These are phyloP conservation scores for Sclerotinia minor DNA, from an alignment of 2,329 filamentous ascomycete genomes.

Conservation along the genomic window DNA sequence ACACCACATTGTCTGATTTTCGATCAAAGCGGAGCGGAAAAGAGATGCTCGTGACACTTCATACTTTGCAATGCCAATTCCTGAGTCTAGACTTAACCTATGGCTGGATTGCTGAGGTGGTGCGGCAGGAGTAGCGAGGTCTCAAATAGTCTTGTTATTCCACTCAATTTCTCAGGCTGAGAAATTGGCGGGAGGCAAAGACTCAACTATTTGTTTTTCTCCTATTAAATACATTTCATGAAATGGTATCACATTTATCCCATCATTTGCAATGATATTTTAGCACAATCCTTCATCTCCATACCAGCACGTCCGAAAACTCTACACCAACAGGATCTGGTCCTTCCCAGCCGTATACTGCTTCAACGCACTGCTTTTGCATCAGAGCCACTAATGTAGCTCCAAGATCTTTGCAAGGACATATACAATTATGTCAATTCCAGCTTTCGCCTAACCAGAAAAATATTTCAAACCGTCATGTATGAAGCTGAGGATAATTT, in stretches of 20 bases:
- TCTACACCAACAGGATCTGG: not conserved
- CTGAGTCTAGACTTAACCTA: not conserved
- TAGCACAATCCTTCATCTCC: not conserved
- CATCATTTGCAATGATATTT: not conserved
- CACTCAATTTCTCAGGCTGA: not conserved
- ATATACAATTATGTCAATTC: not conserved
- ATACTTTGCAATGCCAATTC: not conserved
- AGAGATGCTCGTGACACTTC: conserved; percentile 2
- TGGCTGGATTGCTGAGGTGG: not conserved
- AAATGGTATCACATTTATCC: not conserved
- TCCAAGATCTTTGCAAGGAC: not conserved
- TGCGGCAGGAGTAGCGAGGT: not conserved
- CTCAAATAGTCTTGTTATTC: conserved; percentile 1
- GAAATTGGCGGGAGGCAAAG: not conserved
- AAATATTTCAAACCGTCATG: not conserved
- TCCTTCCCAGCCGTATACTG: not conserved
- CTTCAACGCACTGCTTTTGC: not conserved
- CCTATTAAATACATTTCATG: too few species aligned
- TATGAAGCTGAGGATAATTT: not conserved
- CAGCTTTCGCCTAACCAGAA: not conserved
- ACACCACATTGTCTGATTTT: not conserved
- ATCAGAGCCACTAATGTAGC: not conserved
- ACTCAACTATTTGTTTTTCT: not conserved
- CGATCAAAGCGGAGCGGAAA: conserved; percentile 1
- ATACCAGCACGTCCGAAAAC: not conserved